Conservation (phyloP, 306 rosid genomes). For the Inga oerstediana region DNA sequence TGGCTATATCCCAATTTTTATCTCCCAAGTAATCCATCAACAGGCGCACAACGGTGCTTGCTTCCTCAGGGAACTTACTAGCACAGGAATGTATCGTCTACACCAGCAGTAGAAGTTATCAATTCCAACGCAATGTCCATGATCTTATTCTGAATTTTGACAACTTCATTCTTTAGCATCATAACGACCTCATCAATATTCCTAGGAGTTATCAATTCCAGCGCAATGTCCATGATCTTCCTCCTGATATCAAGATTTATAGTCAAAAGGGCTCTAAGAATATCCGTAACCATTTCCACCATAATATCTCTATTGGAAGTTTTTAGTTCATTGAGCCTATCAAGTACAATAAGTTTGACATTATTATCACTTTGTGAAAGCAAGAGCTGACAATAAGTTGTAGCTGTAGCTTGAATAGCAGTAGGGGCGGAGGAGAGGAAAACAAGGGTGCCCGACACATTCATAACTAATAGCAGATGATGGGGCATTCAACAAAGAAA, state of each 20-base stretch:
- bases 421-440: conserved; percentile 89
- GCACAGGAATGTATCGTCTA: conserved; percentile 94
- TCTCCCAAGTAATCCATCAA: conserved; percentile 98
- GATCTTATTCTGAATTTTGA: conserved; percentile 86
- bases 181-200: conserved; percentile 91
- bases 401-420: conserved; percentile 85
- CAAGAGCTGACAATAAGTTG: conserved; percentile 76
- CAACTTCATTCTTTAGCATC: conserved; percentile 92
- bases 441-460: conserved; percentile 89
- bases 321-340: conserved; percentile 83
- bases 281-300: conserved; percentile 93
- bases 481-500: conserved; percentile 61
- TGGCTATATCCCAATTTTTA: conserved; percentile 74
- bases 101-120: conserved; percentile 52
- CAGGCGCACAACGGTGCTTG: conserved; percentile 92
- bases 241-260: conserved; percentile 81
- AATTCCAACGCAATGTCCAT: no score
- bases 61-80: conserved; percentile 92
- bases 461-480: conserved; percentile 86
- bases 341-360: conserved; percentile 87
- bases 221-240: conserved; percentile 88
- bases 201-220: conserved; percentile 76
- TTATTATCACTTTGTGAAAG: conserved; percentile 93
- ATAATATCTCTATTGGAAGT: conserved; percentile 73
- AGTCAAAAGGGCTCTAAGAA: conserved; percentile 79